Conservation (phyloP, 139 green algal species). For the Astrephomene gubernaculifera region DNA sequence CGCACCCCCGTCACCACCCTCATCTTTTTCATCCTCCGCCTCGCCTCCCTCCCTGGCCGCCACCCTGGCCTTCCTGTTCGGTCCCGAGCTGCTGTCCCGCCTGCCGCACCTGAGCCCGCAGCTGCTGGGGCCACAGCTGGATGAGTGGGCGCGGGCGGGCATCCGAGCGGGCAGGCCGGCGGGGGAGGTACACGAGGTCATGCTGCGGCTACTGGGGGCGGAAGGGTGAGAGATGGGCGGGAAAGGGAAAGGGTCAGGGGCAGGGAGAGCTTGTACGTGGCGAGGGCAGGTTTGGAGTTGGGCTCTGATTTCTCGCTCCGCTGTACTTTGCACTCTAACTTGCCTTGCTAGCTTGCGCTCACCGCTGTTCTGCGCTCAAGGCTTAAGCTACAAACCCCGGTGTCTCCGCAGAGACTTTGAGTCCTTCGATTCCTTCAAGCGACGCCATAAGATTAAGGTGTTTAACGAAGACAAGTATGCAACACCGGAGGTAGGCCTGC, state of each 20-base stretch:
- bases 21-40: not conserved
- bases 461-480: not conserved
- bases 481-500: not conserved
- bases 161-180: not conserved
- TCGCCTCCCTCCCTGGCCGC: not conserved
- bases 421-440: slow-evolving; percentile 11
- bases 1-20: not conserved
- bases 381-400: too few species aligned
- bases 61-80: slow-evolving; percentile 30
- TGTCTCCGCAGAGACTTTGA: slow-evolving; percentile 5
- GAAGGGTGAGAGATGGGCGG: not conserved
- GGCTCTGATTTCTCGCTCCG: too few species aligned
- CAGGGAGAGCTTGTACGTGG: too few species aligned
- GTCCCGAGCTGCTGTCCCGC: slow-evolving; percentile 12
- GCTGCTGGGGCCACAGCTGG: slow-evolving; percentile 22
- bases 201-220: slow-evolving; percentile 3
- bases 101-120: not conserved
- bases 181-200: slow-evolving; percentile 4
- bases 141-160: not conserved
- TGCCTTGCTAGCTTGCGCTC: too few species aligned
- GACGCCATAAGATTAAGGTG: not conserved
- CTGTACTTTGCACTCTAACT: too few species aligned
- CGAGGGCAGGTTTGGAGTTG: too few species aligned
- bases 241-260: not conserved
- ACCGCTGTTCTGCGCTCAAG: too few species aligned